Conservation (phyloP, 139 green algal genomes). For the Desmodesmus armatus region DNA sequence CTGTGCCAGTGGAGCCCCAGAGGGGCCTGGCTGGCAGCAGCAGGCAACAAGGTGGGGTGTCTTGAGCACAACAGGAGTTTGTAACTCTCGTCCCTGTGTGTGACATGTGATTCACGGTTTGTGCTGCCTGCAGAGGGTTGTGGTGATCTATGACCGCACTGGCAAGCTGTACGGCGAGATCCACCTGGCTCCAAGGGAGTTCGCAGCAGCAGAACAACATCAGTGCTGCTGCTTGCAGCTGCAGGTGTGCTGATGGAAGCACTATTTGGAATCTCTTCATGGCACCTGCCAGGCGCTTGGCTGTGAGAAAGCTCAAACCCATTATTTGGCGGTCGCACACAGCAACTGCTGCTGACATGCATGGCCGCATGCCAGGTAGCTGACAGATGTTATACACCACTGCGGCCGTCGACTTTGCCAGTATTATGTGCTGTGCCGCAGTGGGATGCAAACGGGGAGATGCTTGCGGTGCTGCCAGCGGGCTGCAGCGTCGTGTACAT, state of each 20-base stretch:
- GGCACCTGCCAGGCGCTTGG: no score
- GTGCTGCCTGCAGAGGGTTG: constrained; percentile 62
- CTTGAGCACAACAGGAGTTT: no score
- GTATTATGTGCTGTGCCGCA: constrained; percentile 47
- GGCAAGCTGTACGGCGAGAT: constrained; percentile 69
- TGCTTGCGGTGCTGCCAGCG: constrained; percentile 74
- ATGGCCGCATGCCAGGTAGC: background rate
- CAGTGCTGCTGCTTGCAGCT: constrained; percentile 53
- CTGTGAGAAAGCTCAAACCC: no score
- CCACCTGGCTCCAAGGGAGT: constrained; percentile 62
- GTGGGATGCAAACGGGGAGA: constrained; percentile 75
- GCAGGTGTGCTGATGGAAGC: constrained; percentile 56
- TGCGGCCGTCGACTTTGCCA: background rate
- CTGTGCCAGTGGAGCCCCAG: constrained; percentile 69
- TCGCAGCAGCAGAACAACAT: constrained; percentile 46
- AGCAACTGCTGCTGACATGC: background rate
- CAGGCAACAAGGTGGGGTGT: constrained; percentile 65
- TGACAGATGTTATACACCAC: background rate
- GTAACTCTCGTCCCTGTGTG: no score
- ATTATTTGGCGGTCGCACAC: no score
- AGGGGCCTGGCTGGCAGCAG: constrained; percentile 58
- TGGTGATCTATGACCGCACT: constrained; percentile 75
- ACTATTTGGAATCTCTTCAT: no score
- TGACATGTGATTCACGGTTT: background rate
- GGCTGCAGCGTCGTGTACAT: constrained; percentile 72